These are phyloP conservation scores for Boletus reticulatus DNA, from an alignment of 768 basidiomycete genomes.

Conservation along the genomic window DNA sequence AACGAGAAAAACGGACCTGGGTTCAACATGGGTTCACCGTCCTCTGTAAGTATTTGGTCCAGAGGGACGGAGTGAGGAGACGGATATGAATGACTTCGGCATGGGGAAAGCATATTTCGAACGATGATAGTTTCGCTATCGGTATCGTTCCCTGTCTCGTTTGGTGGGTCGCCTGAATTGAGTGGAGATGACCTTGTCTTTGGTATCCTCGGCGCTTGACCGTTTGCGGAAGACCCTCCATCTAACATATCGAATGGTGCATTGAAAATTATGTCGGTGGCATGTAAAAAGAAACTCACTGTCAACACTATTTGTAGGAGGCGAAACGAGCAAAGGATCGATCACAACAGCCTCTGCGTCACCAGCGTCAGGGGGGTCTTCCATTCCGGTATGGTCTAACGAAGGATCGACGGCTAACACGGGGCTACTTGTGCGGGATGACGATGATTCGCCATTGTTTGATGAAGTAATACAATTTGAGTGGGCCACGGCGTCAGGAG, in stretches of 20 bases:
- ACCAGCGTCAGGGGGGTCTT: slow-evolving; percentile 8
- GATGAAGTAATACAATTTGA: slow-evolving; percentile 23
- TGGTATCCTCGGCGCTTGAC: slow-evolving; percentile 5
- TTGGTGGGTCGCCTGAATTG: slow-evolving; percentile 4
- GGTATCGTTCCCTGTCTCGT: slow-evolving; percentile 3
- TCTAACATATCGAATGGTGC: slow-evolving; percentile 36
- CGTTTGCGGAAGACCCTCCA: slow-evolving; percentile 21
- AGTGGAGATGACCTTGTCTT: slow-evolving; percentile 9
- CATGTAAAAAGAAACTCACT: slow-evolving; percentile 18
- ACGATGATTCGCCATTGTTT: slow-evolving; percentile 24
- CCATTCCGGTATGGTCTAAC: slow-evolving; percentile 14
- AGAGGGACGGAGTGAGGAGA: slow-evolving; percentile 21
- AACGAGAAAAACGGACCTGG: slow-evolving; percentile 48
- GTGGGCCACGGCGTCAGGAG: slow-evolving; percentile 14
- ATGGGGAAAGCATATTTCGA: slow-evolving; percentile 22
- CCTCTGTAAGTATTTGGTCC: slow-evolving; percentile 53
- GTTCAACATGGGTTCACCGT: slow-evolving; percentile 66
- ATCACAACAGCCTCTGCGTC: slow-evolving; percentile 29
- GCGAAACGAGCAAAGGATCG: slow-evolving; percentile 38
- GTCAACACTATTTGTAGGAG: slow-evolving; percentile 13
- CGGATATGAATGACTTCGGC: slow-evolving; percentile 26
- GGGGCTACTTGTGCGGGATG: slow-evolving; percentile 28
- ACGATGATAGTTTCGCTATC: slow-evolving; percentile 15
- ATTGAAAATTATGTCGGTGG: slow-evolving; percentile 32
- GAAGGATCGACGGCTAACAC: slow-evolving; percentile 25